These are phyloP conservation scores for Trichoderma virens DNA, from an alignment of 495 filamentous ascomycete genomes.

Conservation along the genomic window DNA sequence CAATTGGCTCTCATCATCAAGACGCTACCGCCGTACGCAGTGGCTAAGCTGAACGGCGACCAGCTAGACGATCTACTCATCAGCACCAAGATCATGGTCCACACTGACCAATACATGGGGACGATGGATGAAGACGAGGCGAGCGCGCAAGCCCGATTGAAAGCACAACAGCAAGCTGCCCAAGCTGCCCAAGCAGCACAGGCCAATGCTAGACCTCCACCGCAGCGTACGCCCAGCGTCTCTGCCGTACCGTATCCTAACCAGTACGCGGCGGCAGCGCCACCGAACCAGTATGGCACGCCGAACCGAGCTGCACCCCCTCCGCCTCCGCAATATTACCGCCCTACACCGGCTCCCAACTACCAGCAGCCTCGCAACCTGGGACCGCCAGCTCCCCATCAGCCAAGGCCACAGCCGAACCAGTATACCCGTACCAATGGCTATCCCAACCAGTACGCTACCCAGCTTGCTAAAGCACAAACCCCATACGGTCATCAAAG, in stretches of 20 bases:
- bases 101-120: conserved; percentile 63
- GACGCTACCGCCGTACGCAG: conserved; percentile 73
- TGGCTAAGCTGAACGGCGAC: conserved; percentile 79
- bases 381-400: conserved; percentile 23
- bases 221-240: conserved; percentile 30
- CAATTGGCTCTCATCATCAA: conserved; percentile 66
- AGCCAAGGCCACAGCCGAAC: conserved; percentile 23
- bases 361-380: conserved; percentile 17
- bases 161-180: conserved; percentile 19
- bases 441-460: conserved; percentile 22
- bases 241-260: conserved; percentile 31
- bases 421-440: conserved; percentile 25
- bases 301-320: conserved; percentile 19
- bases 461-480: conserved; percentile 29
- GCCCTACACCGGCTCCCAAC: not conserved
- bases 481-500: conserved; percentile 32
- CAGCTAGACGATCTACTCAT: conserved; percentile 74
- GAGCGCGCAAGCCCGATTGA: conserved; percentile 26
- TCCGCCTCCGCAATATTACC: conserved; percentile 17
- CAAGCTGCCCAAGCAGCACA: conserved; percentile 20
- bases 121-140: conserved; percentile 82
- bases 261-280: conserved; percentile 22
- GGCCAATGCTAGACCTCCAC: conserved; percentile 21
- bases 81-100: conserved; percentile 70
- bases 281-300: conserved; percentile 18